phyloP scores from a whole-genome alignment of 1,284 basidiomycete genomes.

The Cryptococcus sp. region DNA sequence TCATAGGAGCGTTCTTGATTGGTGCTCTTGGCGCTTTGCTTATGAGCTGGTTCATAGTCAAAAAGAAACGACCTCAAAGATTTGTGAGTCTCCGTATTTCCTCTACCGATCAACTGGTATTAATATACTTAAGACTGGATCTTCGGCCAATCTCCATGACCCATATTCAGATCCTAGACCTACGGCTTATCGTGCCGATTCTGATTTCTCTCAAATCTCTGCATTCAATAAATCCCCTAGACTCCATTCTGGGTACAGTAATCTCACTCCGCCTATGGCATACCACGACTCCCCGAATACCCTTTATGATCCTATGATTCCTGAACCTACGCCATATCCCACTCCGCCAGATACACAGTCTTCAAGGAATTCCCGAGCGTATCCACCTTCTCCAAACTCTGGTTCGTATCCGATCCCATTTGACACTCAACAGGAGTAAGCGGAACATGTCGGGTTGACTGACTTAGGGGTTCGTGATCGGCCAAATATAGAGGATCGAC shows the following conservation, averaged over 20 bases:
- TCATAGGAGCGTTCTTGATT: slow-evolving; percentile 17
- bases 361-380: neutral
- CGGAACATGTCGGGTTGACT: neutral
- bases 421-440: neutral
- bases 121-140: neutral
- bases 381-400: neutral
- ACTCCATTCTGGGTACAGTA: slow-evolving; percentile 1
- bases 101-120: neutral
- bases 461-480: neutral
- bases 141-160: slow-evolving; percentile 4
- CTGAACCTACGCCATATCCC: neutral
- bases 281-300: slow-evolving; percentile 13
- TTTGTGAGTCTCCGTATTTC: neutral
- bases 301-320: slow-evolving; percentile 11
- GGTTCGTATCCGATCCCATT: neutral
- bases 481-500: neutral
- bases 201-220: slow-evolving; percentile 3
- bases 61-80: neutral
- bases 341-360: neutral
- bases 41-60: neutral
- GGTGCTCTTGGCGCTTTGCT: slow-evolving; percentile 17
- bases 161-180: slow-evolving; percentile 15
- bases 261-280: slow-evolving; percentile 9
- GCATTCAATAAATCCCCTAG: slow-evolving; percentile 2
- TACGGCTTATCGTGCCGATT: slow-evolving; percentile 8